phyloP scores from a whole-genome alignment of 2,329 filamentous ascomycete genomes.

The Ascochyta viciae-villosae region DNA sequence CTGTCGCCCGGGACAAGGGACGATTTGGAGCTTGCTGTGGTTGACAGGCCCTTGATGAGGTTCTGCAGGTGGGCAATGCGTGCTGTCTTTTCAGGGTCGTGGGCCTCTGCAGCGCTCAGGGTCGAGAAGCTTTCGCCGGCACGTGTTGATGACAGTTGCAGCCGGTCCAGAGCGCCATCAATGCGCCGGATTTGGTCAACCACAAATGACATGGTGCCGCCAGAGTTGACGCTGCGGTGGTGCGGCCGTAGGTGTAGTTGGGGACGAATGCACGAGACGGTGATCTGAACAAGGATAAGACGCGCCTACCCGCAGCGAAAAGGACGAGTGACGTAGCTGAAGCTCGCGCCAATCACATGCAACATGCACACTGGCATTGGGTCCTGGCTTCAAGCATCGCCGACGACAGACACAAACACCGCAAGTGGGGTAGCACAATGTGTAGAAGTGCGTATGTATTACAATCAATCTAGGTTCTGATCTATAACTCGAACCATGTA shows the following conservation, averaged over 20 bases:
- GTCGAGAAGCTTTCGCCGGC: conserved; percentile 37
- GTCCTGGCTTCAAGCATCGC: neutral
- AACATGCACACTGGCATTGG: too few relatives aligned
- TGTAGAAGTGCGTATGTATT: neutral
- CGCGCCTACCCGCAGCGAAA: conserved; percentile 3
- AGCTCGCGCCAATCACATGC: conserved; percentile 3
- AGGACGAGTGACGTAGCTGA: conserved; percentile 11
- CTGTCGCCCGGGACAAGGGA: conserved; percentile 64
- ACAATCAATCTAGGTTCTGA: conserved; percentile 1
- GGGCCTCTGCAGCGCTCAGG: conserved; percentile 44
- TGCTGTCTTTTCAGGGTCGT: conserved; percentile 52
- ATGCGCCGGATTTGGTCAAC: conserved; percentile 62
- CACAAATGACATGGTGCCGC: conserved; percentile 51
- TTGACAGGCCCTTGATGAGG: conserved; percentile 74
- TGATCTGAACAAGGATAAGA: conserved; percentile 14
- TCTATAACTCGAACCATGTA: neutral
- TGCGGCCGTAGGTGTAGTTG: neutral
- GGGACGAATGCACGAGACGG: neutral
- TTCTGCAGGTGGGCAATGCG: conserved; percentile 66
- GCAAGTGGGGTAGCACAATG: neutral
- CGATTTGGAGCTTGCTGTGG: conserved; percentile 68
- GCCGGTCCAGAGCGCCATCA: conserved; percentile 64
- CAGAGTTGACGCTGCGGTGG: conserved; percentile 25
- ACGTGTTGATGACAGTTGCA: conserved; percentile 56
- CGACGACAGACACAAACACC: neutral